Base-by-base conservation (phyloP, 148 eudicot genomes). In the Rheum nobile region DNA sequence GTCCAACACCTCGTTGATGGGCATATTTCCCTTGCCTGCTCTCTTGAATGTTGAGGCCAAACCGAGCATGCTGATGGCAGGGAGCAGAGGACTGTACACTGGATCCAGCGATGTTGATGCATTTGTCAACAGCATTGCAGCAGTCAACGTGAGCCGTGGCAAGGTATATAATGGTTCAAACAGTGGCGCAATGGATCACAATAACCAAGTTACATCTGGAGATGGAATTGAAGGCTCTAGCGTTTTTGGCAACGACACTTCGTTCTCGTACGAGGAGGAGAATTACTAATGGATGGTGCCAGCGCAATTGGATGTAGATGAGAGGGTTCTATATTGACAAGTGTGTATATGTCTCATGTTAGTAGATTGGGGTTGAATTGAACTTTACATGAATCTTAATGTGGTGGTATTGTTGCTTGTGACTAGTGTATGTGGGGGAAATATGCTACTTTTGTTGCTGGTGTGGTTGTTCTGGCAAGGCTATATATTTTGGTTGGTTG, bases 11-110 rank as follows among this genome's bases (percentile, higher is more conserved):
- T 86, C 82, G 35, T 78, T 90, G 55, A 79, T 88, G 71, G 80
- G 82, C 26, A 85, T 81, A 28, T 74, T 88, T 21, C 67, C 67
- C 19, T 61, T 61, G 34, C 67, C 70, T 31, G 74, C 88, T 24
- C 83, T 88, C 76, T 65, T 88, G 67, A 77, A 75, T 28, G 71
- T 76, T 26, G 74, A 75, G 43, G 87, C 83, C 55, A 85, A 72
- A 4, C 87, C 72, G 72, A 80, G 81, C n/a, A 44, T 89, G 37
- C 59, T 84, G 54, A 85, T 79, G 41, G 75, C 85, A 75, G 96
- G 90, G 72, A 88, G 90, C 78, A 83, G 90, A 72, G 97, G 98
- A 32, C 82, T 91, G 10, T 94, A 88, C 71, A 48, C 75, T 43
- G 96, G 97, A 50, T 79, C 80, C 22, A 87, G 81, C 0, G 92